phyloP scores from a whole-genome alignment of 306 rosid species.

The Glycine latifolia region DNA sequence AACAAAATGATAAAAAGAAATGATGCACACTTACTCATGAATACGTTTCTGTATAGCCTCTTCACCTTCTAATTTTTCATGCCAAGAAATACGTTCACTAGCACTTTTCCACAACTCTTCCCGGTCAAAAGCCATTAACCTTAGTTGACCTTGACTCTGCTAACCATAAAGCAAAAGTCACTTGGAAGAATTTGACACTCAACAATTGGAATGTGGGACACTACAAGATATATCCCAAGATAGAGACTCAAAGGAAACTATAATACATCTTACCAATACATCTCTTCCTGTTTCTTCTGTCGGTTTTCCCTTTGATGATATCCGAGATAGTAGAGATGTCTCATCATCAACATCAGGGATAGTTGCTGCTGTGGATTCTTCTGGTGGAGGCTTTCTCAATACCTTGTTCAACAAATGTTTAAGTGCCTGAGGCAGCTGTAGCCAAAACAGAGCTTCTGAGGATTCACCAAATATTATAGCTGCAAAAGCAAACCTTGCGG shows the following conservation, averaged over 20 bases:
- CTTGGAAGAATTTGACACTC: conserved; percentile 38
- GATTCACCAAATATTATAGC: conserved; percentile 94
- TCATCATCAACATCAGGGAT: conserved; percentile 74
- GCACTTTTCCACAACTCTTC: conserved; percentile 91
- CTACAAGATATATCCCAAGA: conserved; percentile 20
- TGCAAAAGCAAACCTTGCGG: conserved; percentile 86
- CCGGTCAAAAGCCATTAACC: conserved; percentile 87
- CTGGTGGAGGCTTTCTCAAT: conserved; percentile 66
- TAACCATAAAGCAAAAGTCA: conserved; percentile 48
- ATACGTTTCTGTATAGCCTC: conserved; percentile 89
- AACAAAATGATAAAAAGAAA: conserved; percentile 44
- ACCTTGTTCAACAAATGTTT: conserved; percentile 76
- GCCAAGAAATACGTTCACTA: conserved; percentile 92
- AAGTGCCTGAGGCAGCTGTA: conserved; percentile 84
- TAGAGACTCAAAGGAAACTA: conserved; percentile 26
- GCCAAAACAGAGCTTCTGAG: conserved; percentile 96
- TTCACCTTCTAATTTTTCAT: conserved; percentile 88
- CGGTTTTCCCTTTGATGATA: conserved; percentile 82
- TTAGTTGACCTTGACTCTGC: conserved; percentile 86
- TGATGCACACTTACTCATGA: conserved; percentile 77
- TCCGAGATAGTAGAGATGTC: conserved; percentile 71
- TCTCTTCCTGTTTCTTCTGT: conserved; percentile 62
- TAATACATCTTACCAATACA: conserved; percentile 58
- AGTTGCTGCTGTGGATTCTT: conserved; percentile 49
- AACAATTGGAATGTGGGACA: conserved; percentile 37